Evolutionary conservation across 2,329 filamentous ascomycete species (phyloP).

Genomic region (Exophiala sp.): DNA sequence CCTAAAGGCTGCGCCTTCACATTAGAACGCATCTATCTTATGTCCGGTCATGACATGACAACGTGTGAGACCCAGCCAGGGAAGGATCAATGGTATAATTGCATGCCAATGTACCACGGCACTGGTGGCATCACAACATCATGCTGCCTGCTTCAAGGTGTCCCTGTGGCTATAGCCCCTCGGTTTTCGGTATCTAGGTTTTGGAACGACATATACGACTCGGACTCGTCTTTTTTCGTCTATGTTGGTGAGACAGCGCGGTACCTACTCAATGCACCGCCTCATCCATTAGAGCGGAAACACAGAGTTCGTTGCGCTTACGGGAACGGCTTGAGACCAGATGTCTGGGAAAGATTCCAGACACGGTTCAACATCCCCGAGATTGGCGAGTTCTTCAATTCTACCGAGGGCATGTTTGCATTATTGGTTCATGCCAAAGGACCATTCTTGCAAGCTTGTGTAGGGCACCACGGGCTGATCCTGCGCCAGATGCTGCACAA

Average conservation of each 20-base stretch:
- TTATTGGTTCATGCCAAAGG: slow-evolving; percentile 57
- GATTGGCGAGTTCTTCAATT: slow-evolving; percentile 71
- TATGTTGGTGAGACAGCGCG: slow-evolving; percentile 47
- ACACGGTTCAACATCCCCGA: slow-evolving; percentile 39
- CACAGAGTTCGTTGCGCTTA: slow-evolving; percentile 42
- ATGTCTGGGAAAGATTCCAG: slow-evolving; percentile 46
- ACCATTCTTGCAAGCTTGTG: slow-evolving; percentile 56
- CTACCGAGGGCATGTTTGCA: slow-evolving; percentile 63
- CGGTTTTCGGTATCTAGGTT: slow-evolving; percentile 31
- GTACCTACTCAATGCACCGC: slow-evolving; percentile 43
- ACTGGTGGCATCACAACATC: slow-evolving; percentile 60
- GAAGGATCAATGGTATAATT: slow-evolving; percentile 64
- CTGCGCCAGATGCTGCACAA: slow-evolving; percentile 50
- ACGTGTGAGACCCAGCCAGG: slow-evolving; percentile 10
- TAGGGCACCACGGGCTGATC: slow-evolving; percentile 66
- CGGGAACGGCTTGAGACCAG: slow-evolving; percentile 46
- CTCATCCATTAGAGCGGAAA: slow-evolving; percentile 41
- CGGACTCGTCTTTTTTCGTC: slow-evolving; percentile 53
- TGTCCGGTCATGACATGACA: slow-evolving; percentile 31
- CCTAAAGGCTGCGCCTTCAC: slow-evolving; percentile 65
- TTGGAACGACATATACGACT: slow-evolving; percentile 31
- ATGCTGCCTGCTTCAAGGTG: slow-evolving; percentile 45
- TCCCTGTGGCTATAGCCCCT: slow-evolving; percentile 38
- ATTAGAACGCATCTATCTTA: slow-evolving; percentile 42
- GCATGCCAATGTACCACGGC: slow-evolving; percentile 73